A percentile compares a stretch with the other conserved stretches of the same genome.
Evolutionary conservation across 441 rosid genomes (phyloP).

Genomic region (Erodium moschatum): DNA sequence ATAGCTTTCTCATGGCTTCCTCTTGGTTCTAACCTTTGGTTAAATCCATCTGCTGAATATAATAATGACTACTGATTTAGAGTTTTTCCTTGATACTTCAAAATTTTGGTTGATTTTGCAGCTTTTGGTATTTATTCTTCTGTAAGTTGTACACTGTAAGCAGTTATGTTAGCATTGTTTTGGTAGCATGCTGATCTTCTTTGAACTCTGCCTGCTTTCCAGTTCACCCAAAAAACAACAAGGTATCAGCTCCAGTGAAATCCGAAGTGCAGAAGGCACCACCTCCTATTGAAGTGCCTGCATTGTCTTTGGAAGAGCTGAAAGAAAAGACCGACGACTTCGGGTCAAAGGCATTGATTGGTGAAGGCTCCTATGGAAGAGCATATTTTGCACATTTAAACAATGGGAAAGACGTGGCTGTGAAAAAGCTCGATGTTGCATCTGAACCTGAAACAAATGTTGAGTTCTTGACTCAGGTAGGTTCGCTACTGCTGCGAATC

Average conservation of each 20-base stretch:
- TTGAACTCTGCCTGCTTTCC: slow-evolving; percentile 13
- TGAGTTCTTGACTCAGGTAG: slow-evolving; percentile 83
- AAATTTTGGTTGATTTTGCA: background rate
- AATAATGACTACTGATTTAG: background rate
- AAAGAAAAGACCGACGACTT: slow-evolving; percentile 83
- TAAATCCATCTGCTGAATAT: background rate
- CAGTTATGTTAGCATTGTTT: background rate
- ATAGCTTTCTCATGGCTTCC: background rate
- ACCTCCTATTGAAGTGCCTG: slow-evolving; percentile 71
- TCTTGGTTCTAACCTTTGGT: background rate
- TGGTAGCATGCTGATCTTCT: slow-evolving; percentile 1
- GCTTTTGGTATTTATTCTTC: background rate
- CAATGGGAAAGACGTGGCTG: slow-evolving; percentile 60
- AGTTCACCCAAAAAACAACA: slow-evolving; percentile 53
- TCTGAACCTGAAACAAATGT: slow-evolving; percentile 64
- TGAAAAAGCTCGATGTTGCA: slow-evolving; percentile 80
- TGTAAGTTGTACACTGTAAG: background rate
- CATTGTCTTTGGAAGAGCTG: slow-evolving; percentile 56
- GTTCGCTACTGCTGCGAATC: background rate
- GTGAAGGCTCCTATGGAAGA: slow-evolving; percentile 97
- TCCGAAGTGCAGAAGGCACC: slow-evolving; percentile 54
- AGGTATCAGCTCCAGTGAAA: slow-evolving; percentile 46
- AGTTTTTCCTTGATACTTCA: background rate
- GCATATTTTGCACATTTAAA: slow-evolving; percentile 67
- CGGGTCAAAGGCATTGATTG: slow-evolving; percentile 88